Evolutionary conservation across 164 flowering plant genomes (phyloP), one percentile per base, ranked within the genome.

Genomic region (Vitis vinifera): DNA sequence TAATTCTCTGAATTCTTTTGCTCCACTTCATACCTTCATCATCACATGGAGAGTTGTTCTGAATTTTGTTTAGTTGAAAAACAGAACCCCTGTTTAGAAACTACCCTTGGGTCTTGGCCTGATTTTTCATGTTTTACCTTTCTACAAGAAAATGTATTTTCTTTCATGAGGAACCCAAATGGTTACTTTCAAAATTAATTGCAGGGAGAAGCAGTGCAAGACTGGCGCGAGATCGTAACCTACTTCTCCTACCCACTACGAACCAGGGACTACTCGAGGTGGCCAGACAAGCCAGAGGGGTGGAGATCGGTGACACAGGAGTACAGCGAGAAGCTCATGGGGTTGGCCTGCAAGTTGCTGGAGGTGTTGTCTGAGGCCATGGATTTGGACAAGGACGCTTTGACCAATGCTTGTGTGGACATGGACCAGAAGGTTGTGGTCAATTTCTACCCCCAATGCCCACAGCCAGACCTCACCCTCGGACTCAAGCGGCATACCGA

Each of bases 401-500:
- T 92, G 57, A 88, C 88, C 3, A 85, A 90, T 67, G 97, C 95
- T 3, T 90, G 97, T 51, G 89, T 90, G 23, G 93, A 90, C 59
- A 89, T 92, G 95, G 97, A 92, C 78, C 95, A 90, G 72, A 92
- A 92, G 64, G 84, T 90, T 29, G 92, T 90, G 10, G 85, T 92
- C 5, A 92, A 92, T 60, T 90, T 69, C 81, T 92, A 92, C 72
- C 97, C 97, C 0, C 86, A 84, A 56, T 92, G 95, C 70, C 97
- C 97, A 4, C 87, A 92, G 59, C 97, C 95, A 0, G 94, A 90
- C 67, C 87, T 92, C 57, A 90, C 97, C 0, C 90, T 92, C 6
- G 95, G 97, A 5, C 90, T 92, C 65, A 92, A 90, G 82, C 87
- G 96, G 14, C 97, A 92, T 80, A 90, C 97, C 1, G 97, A 90